phyloP scores from a whole-genome alignment of 768 basidiomycete species.

The Chalciporus chontae region DNA sequence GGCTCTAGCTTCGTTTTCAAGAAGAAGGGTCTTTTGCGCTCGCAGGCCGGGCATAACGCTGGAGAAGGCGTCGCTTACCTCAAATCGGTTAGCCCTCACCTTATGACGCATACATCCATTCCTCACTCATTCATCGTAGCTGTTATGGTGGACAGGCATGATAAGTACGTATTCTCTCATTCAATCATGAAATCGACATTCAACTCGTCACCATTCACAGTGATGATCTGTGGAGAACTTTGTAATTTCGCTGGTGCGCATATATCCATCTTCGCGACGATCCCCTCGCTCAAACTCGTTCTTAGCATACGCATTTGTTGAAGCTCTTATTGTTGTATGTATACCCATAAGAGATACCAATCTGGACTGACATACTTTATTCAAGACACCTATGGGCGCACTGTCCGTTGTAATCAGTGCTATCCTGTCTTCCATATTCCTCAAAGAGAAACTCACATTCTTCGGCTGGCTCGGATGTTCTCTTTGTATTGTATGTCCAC shows the following conservation, averaged over 20 bases:
- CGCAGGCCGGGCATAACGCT: slow-evolving; percentile 73
- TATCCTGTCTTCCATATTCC: slow-evolving; percentile 87
- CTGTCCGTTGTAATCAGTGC: slow-evolving; percentile 95
- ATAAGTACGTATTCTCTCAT: slow-evolving; percentile 41
- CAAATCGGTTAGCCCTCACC: slow-evolving; percentile 67
- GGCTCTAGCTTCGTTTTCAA: slow-evolving; percentile 95
- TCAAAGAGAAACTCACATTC: slow-evolving; percentile 89
- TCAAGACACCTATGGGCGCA: slow-evolving; percentile 88
- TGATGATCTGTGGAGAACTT: slow-evolving; percentile 90
- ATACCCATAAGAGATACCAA: background rate
- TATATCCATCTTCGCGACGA: slow-evolving; percentile 12
- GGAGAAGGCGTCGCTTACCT: slow-evolving; percentile 93
- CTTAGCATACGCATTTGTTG: slow-evolving; percentile 81
- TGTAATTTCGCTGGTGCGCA: slow-evolving; percentile 79
- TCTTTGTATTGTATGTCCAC: slow-evolving; percentile 74
- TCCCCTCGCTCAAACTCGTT: slow-evolving; percentile 10
- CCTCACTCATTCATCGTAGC: slow-evolving; percentile 33
- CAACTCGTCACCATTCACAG: slow-evolving; percentile 28
- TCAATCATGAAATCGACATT: background rate
- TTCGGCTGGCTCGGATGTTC: slow-evolving; percentile 97
- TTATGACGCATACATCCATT: slow-evolving; percentile 6
- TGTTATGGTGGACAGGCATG: slow-evolving; percentile 96
- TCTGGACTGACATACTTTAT: slow-evolving; percentile 1
- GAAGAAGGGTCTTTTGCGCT: slow-evolving; percentile 86
- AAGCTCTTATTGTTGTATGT: slow-evolving; percentile 87